A percentile compares a stretch with the other conserved stretches of the same genome.
phyloP scores from a whole-genome alignment of 1,139 yeast species.

The Lodderomyces pseudojiufengensis region DNA sequence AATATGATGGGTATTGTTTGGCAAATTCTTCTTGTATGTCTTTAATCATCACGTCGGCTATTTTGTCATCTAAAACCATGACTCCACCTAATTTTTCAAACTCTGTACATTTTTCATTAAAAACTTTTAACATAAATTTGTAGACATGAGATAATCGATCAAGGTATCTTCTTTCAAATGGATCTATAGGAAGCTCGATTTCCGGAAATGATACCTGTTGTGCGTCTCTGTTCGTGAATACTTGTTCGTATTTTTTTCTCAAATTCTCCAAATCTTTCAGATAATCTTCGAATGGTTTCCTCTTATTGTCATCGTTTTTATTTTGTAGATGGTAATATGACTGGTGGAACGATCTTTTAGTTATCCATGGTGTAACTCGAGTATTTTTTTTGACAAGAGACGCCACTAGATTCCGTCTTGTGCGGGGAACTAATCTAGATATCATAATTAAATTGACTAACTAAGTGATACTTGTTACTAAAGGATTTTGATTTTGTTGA shows the following conservation, averaged over 20 bases:
- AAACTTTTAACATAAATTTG: conserved; percentile 11
- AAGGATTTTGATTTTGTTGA: no score
- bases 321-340: conserved; percentile 5
- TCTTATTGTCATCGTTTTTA: conserved; percentile 4
- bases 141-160: conserved; percentile 7
- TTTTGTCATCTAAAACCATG: conserved; percentile 1
- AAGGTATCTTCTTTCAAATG: conserved; percentile 9
- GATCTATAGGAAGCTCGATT: conserved; percentile 6
- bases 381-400: conserved; percentile 1
- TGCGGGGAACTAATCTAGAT: not conserved
- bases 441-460: no score
- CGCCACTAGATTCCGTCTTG: not conserved
- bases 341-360: conserved; percentile 3
- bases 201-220: conserved; percentile 2
- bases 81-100: conserved; percentile 4
- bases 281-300: conserved; percentile 1
- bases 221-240: conserved; percentile 1
- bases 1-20: not conserved
- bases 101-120: conserved; percentile 8
- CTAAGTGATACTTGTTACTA: no score
- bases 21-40: conserved; percentile 9
- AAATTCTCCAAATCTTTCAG: conserved; percentile 3
- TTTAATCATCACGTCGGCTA: conserved; percentile 5
- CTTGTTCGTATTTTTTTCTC: conserved; percentile 6
- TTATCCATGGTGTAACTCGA: not conserved